A percentile compares a stretch with the other conserved stretches of the same genome.
Conservation (phyloP, 106 monocot species). For the Acorus calamus region DNA sequence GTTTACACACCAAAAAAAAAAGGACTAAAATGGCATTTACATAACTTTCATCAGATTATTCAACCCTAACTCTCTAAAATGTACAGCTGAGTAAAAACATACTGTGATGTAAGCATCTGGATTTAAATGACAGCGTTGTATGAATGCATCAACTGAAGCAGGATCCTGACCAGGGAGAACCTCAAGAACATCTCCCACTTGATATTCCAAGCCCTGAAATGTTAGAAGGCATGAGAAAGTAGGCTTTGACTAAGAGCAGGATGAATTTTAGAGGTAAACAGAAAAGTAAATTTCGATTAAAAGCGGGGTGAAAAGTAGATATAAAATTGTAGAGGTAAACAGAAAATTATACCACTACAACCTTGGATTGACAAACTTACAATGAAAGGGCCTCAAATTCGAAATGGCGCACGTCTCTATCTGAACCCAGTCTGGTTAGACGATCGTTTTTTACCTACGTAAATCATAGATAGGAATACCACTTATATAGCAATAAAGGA, state of each 20-base stretch:
- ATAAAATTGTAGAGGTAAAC: background rate
- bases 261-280: too few species aligned
- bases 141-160: constrained; percentile 58
- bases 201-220: constrained; percentile 49
- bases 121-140: constrained; percentile 68
- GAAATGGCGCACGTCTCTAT: constrained; percentile 75
- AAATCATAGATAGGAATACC: too few species aligned
- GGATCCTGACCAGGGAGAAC: constrained; percentile 84
- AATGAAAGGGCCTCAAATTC: constrained; percentile 58
- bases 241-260: too few species aligned
- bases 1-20: too few species aligned
- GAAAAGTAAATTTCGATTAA: too few species aligned
- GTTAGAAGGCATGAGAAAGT: too few species aligned
- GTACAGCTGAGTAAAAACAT: constrained; percentile 6
- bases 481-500: too few species aligned
- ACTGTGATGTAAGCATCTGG: constrained; percentile 66
- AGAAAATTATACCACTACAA: background rate
- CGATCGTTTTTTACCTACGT: constrained; percentile 43
- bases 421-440: constrained; percentile 38
- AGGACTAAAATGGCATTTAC: too few species aligned
- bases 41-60: too few species aligned
- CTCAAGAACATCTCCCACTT: constrained; percentile 87
- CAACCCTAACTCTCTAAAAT: background rate
- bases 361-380: constrained; percentile 20
- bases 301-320: too few species aligned